These are phyloP conservation scores for Jatropha multifida DNA, from an alignment of 441 rosid species.

Conservation along the genomic window DNA sequence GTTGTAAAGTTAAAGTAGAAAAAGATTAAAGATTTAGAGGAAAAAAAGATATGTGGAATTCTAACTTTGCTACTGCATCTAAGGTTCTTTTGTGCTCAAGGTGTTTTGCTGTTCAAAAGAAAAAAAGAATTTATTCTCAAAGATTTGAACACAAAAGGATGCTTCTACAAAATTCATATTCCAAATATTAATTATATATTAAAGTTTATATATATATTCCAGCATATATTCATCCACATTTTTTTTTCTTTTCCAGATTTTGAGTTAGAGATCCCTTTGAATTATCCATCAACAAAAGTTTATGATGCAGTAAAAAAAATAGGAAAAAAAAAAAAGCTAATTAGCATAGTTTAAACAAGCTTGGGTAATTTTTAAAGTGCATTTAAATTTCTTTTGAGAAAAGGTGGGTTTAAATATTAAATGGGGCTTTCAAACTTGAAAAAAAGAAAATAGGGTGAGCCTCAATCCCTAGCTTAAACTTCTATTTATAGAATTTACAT, in stretches of 20 bases:
- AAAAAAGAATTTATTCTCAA: slow-evolving; percentile 19
- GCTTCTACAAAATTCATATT: neutral
- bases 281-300: no score
- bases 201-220: neutral
- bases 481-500: neutral
- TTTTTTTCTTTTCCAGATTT: neutral
- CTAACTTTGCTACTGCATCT: slow-evolving; percentile 12
- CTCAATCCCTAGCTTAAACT: neutral
- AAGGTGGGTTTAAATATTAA: no score
- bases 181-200: neutral
- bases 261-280: neutral
- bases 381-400: no score
- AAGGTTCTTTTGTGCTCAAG: slow-evolving; percentile 36
- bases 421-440: no score
- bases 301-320: no score
- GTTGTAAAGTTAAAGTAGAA: slow-evolving; percentile 31
- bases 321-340: no score
- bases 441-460: neutral
- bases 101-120: slow-evolving; percentile 23
- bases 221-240: neutral
- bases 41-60: slow-evolving; percentile 15
- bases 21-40: slow-evolving; percentile 7
- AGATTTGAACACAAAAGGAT: slow-evolving; percentile 2
- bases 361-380: no score
- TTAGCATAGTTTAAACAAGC: no score